Conservation (phyloP, 73 alveolate species). For the Tetrahymena malaccensis region DNA sequence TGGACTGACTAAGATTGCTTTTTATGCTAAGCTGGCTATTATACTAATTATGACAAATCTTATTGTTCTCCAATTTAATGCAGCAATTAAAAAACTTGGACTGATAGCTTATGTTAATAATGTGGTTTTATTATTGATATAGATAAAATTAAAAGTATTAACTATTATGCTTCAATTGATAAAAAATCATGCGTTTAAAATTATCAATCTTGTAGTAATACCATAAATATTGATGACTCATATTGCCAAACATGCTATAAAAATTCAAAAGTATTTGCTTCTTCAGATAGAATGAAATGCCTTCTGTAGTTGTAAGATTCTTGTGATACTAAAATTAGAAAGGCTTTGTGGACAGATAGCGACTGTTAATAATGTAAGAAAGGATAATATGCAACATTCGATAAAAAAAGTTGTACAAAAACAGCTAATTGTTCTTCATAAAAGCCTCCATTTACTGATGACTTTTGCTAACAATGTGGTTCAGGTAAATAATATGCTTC, state of each 20-base stretch:
- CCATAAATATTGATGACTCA: neutral
- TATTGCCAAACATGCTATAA: neutral
- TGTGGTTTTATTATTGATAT: neutral
- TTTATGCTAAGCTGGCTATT: neutral
- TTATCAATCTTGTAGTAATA: neutral
- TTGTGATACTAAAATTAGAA: neutral
- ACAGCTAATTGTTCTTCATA: neutral
- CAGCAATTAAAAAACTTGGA: neutral
- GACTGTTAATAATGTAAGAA: neutral
- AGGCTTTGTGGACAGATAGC: neutral
- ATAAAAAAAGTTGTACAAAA: neutral
- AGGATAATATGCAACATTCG: neutral
- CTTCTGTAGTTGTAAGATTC: neutral
- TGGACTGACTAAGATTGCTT: neutral
- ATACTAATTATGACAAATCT: neutral
- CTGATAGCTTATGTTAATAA: neutral
- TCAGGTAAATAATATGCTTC: neutral
- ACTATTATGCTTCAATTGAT: neutral
- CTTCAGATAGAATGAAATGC: neutral
- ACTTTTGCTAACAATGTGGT: neutral
- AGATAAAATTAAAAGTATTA: too few relatives aligned
- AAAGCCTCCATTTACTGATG: neutral
- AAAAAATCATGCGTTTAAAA: neutral
- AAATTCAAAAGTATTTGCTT: neutral
- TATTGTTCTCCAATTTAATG: neutral